Percentiles rank a stretch among this genome's conserved stretches.
Evolutionary conservation across 2,329 filamentous ascomycete species (phyloP).

Genomic region (Aspergillus neoniger): DNA sequence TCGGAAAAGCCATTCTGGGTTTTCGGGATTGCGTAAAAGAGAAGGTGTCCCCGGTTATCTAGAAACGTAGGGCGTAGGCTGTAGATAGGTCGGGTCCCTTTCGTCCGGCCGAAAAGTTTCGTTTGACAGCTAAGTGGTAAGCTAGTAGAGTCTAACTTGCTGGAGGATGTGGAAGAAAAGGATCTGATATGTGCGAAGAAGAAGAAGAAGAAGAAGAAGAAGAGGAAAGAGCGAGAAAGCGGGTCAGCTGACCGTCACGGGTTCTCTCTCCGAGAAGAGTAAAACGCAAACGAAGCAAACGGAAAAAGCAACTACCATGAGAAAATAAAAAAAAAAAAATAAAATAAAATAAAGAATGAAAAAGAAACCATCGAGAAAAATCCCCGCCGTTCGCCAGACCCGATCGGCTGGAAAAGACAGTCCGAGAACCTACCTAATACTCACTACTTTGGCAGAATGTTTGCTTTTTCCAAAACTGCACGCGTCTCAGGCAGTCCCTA

Average conservation of each 20-base stretch:
- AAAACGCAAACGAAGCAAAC: background rate
- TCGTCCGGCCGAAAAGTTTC: too few species aligned
- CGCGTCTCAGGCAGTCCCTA: constrained; percentile 19
- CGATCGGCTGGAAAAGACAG: constrained; percentile 13
- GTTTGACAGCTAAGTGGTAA: too few species aligned
- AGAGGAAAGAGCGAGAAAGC: background rate
- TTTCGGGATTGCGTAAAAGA: background rate
- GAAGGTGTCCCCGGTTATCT: background rate
- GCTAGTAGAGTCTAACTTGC: background rate
- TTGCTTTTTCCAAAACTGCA: constrained; percentile 27
- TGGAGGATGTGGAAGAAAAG: background rate
- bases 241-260: background rate
- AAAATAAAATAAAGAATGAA: too few species aligned
- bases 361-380: background rate
- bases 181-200: background rate
- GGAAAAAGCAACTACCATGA: too few species aligned
- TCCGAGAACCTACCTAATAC: constrained; percentile 6
- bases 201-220: too few species aligned
- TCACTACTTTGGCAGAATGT: constrained; percentile 7
- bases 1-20: constrained; percentile 10
- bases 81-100: background rate
- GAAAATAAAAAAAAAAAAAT: background rate
- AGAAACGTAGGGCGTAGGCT: background rate
- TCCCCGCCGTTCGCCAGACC: constrained; percentile 19
- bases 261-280: background rate